Conservation (phyloP, 1,139 yeast genomes). For the Geotrichum carabidarum region DNA sequence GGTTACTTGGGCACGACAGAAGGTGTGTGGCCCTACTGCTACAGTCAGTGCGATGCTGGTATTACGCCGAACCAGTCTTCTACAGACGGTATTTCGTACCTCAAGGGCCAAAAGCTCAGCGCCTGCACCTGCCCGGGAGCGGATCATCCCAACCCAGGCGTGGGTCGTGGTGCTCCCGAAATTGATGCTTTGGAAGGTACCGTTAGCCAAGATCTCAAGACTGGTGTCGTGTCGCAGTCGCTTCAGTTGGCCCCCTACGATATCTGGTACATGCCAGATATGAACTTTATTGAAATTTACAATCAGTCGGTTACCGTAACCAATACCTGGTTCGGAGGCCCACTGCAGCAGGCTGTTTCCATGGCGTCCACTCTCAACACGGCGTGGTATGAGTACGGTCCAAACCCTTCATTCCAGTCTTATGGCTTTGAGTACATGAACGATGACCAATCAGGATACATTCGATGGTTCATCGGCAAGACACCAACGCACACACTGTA, state of each 20-base stretch:
- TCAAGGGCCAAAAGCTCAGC: conserved; percentile 71
- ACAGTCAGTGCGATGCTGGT: conserved; percentile 77
- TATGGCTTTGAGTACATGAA: conserved; percentile 75
- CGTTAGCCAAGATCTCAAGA: conserved; percentile 39
- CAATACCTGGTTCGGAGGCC: conserved; percentile 80
- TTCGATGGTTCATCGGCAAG: conserved; percentile 76
- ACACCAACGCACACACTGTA: conserved; percentile 59
- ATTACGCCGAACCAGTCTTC: conserved; percentile 85
- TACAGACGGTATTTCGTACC: conserved; percentile 69
- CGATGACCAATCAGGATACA: conserved; percentile 61
- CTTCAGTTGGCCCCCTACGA: conserved; percentile 81
- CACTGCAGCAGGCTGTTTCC: conserved; percentile 78
- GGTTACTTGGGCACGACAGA: conserved; percentile 75
- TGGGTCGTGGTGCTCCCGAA: conserved; percentile 87
- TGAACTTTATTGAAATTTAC: conserved; percentile 60
- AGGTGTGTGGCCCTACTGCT: conserved; percentile 89
- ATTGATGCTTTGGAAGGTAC: conserved; percentile 81
- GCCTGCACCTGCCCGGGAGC: conserved; percentile 69
- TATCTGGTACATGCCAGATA: conserved; percentile 80
- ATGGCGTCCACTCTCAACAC: conserved; percentile 65
- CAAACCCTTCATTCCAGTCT: conserved; percentile 51
- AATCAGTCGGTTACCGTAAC: conserved; percentile 58
- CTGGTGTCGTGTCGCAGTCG: conserved; percentile 75
- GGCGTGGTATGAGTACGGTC: conserved; percentile 62
- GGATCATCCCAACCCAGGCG: conserved; percentile 74